Conservation (phyloP, 2,329 filamentous ascomycete genomes). For the Penicillium palitans region DNA sequence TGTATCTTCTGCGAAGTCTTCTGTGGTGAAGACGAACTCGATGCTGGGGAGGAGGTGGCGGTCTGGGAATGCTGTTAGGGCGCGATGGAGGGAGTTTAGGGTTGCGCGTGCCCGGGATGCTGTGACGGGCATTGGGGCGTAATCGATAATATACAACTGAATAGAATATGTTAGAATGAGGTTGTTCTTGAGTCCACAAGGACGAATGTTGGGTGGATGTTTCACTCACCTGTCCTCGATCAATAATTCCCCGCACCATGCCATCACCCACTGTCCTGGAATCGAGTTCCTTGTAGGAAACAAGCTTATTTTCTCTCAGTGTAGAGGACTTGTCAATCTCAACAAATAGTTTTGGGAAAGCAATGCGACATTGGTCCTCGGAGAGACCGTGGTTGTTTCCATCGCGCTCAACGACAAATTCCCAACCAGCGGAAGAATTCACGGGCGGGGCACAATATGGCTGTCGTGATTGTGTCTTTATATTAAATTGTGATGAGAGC, state of each 20-base stretch:
- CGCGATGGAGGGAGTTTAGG: slow-evolving; percentile 51
- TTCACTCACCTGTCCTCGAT: slow-evolving; percentile 38
- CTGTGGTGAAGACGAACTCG: slow-evolving; percentile 51
- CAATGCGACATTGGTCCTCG: slow-evolving; percentile 38
- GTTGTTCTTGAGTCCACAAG: too few species aligned
- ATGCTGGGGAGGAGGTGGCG: slow-evolving; percentile 47
- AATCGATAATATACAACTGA: slow-evolving; percentile 42
- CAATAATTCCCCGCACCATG: slow-evolving; percentile 40
- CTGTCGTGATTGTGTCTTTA: slow-evolving; percentile 18
- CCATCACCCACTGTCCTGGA: slow-evolving; percentile 35
- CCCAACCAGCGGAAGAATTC: slow-evolving; percentile 25
- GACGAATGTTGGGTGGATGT: neutral
- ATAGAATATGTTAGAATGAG: neutral
- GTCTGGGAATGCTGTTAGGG: slow-evolving; percentile 44
- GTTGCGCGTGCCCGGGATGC: slow-evolving; percentile 44
- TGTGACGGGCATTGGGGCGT: slow-evolving; percentile 35
- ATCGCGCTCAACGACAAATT: slow-evolving; percentile 37
- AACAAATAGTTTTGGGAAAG: slow-evolving; percentile 43
- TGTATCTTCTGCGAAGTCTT: slow-evolving; percentile 44
- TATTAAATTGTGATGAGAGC: slow-evolving; percentile 22
- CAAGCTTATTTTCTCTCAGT: slow-evolving; percentile 22
- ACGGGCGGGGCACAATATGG: slow-evolving; percentile 4
- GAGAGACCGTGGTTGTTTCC: slow-evolving; percentile 40
- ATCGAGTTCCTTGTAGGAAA: slow-evolving; percentile 39
- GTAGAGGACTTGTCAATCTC: slow-evolving; percentile 39